Conservation (phyloP, 73 alveolate genomes). For the Paramecium sonneborni region DNA sequence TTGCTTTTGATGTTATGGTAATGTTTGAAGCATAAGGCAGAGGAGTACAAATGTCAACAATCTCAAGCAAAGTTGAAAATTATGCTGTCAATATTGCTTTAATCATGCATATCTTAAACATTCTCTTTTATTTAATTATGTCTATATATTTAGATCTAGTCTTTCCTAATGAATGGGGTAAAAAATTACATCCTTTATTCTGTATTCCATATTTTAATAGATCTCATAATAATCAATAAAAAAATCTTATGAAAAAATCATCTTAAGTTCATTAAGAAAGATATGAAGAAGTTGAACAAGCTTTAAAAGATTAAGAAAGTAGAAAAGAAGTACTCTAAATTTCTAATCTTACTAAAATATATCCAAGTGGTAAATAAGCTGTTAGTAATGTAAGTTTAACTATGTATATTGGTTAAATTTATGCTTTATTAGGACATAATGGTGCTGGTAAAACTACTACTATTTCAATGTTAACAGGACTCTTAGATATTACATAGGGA, state of each 20-base stretch:
- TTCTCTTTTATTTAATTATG: conserved; percentile 67
- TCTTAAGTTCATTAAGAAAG: conserved; percentile 45
- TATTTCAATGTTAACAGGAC: conserved; percentile 90
- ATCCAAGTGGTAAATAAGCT: conserved; percentile 88
- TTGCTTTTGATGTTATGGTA: conserved; percentile 75
- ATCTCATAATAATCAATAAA: conserved; percentile 27
- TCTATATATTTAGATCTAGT: conserved; percentile 79
- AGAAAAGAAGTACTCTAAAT: conserved; percentile 77
- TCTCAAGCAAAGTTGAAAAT: conserved; percentile 61
- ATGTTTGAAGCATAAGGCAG: conserved; percentile 74
- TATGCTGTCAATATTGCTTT: conserved; percentile 66
- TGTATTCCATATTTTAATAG: conserved; percentile 64
- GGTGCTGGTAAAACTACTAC: conserved; percentile 99
- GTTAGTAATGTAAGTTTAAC: conserved; percentile 87
- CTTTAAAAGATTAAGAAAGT: conserved; percentile 71
- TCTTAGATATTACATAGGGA: conserved; percentile 76
- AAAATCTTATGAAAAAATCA: conserved; percentile 34
- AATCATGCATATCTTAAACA: conserved; percentile 69
- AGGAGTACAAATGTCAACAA: conserved; percentile 69
- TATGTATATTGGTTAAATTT: conserved; percentile 94
- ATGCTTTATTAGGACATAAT: conserved; percentile 98
- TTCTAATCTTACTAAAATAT: conserved; percentile 72
- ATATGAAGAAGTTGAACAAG: conserved; percentile 65
- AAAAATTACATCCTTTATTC: conserved; percentile 77
- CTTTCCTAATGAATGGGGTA: conserved; percentile 82